A percentile compares a stretch with the other conserved stretches of the same genome.
phyloP scores from a whole-genome alignment of 2,329 filamentous ascomycete genomes.

The Endothia cerciana region DNA sequence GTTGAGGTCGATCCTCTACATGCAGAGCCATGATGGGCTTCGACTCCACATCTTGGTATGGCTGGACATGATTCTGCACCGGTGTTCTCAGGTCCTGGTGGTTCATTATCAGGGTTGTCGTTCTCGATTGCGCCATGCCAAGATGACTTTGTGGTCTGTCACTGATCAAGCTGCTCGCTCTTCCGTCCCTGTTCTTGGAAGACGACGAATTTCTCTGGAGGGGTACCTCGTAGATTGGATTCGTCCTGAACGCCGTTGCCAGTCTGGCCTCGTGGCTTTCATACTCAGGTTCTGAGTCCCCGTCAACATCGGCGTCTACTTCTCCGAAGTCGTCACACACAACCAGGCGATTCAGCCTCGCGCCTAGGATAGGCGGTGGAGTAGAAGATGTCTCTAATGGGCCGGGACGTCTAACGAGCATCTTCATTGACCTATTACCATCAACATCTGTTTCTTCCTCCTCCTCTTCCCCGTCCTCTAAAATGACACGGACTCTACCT shows the following conservation, averaged over 20 bases:
- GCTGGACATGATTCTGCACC: slow-evolving; percentile 20
- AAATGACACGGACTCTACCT: slow-evolving; percentile 6
- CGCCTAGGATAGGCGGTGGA: slow-evolving; percentile 18
- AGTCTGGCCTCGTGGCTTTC: slow-evolving; percentile 8
- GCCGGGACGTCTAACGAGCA: background rate
- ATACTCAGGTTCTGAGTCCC: background rate
- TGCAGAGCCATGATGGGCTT: background rate
- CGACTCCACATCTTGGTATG: slow-evolving; percentile 21
- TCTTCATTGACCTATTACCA: background rate
- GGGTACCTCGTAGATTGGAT: background rate
- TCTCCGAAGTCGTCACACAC: slow-evolving; percentile 21
- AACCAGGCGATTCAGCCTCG: slow-evolving; percentile 11
- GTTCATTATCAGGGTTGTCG: slow-evolving; percentile 7
- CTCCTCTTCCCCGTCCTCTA: slow-evolving; percentile 14
- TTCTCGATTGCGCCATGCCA: slow-evolving; percentile 9
- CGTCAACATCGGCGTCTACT: slow-evolving; percentile 4
- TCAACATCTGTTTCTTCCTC: background rate
- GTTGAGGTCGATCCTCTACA: background rate
- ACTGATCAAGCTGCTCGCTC: slow-evolving; percentile 18
- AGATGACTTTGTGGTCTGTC: slow-evolving; percentile 9
- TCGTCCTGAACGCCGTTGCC: background rate
- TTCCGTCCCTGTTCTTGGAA: slow-evolving; percentile 8
- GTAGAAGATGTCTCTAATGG: slow-evolving; percentile 16
- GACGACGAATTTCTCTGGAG: background rate
- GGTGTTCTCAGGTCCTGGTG: slow-evolving; percentile 19